Percentiles rank a stretch among this genome's conserved stretches.
These are phyloP conservation scores for Aspergillaceae sp. DNA, from an alignment of 2,329 filamentous ascomycete genomes.

Conservation along the genomic window DNA sequence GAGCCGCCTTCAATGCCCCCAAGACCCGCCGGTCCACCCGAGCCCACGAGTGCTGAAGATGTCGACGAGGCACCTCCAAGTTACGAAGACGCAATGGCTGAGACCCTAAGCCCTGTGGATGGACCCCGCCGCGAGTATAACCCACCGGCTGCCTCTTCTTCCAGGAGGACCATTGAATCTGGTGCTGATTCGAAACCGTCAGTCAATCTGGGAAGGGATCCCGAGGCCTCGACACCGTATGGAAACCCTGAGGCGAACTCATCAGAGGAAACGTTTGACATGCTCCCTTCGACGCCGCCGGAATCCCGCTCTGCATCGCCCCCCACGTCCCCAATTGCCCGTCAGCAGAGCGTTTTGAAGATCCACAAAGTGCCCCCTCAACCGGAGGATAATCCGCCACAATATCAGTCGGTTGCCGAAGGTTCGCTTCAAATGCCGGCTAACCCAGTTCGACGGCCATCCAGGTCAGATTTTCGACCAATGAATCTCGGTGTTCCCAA, in stretches of 20 bases:
- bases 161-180: conserved; percentile 21
- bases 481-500: conserved; percentile 31
- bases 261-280: conserved; percentile 33
- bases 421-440: conserved; percentile 5
- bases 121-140: conserved; percentile 52
- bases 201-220: conserved; percentile 21
- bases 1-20: conserved; percentile 34
- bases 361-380: conserved; percentile 14
- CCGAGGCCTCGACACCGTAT: conserved; percentile 18
- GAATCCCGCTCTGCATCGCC: conserved; percentile 28
- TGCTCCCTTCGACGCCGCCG: conserved; percentile 29
- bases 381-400: conserved; percentile 22
- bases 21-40: conserved; percentile 22
- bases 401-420: conserved; percentile 22
- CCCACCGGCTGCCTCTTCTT: conserved; percentile 31
- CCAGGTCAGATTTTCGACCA: conserved; percentile 17
- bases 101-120: conserved; percentile 64
- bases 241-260: conserved; percentile 16
- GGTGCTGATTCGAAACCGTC: conserved; percentile 32
- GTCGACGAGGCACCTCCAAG: conserved; percentile 77
- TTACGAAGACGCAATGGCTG: conserved; percentile 87
- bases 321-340: conserved; percentile 21
- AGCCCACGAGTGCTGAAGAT: conserved; percentile 16
- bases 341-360: conserved; percentile 26
- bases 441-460: conserved; percentile 9